Percentiles rank a stretch among this genome's conserved stretches.
phyloP scores from a whole-genome alignment of 2,329 filamentous ascomycete genomes.

The Aspergillus neotritici region DNA sequence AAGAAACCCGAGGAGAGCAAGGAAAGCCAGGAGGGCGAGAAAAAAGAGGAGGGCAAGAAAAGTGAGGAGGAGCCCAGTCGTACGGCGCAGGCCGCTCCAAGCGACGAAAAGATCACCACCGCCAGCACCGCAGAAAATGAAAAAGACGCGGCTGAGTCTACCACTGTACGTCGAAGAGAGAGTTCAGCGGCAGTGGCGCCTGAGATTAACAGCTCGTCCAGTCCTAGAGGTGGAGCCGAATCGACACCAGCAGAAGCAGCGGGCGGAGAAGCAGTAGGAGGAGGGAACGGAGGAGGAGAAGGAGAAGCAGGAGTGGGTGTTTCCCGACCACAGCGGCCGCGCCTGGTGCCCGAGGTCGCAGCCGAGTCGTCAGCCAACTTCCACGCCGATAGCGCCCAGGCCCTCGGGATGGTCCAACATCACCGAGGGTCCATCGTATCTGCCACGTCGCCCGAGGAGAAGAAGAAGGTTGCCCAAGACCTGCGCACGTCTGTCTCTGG shows the following conservation, averaged over 20 bases:
- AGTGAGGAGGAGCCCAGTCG: no score
- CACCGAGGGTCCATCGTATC: slow-evolving; percentile 35
- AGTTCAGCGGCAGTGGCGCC: slow-evolving; percentile 29
- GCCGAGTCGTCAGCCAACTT: slow-evolving; percentile 37
- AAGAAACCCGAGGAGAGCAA: slow-evolving; percentile 15
- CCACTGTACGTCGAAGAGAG: slow-evolving; percentile 18
- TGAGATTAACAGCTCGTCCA: slow-evolving; percentile 15
- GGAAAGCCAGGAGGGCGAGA: slow-evolving; percentile 11
- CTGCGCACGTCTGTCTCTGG: slow-evolving; percentile 35
- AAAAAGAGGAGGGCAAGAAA: background rate
- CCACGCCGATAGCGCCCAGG: slow-evolving; percentile 32
- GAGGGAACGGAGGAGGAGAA: no score
- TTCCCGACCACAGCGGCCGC: slow-evolving; percentile 21
- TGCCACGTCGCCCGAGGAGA: slow-evolving; percentile 28
- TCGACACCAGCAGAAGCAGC: no score
- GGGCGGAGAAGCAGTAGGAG: no score
- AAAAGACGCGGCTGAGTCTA: slow-evolving; percentile 12
- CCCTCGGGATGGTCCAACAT: slow-evolving; percentile 34
- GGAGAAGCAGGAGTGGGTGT: no score
- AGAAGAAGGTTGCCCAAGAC: slow-evolving; percentile 32
- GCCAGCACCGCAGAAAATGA: slow-evolving; percentile 9
- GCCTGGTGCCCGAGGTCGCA: slow-evolving; percentile 31
- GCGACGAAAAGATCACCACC: slow-evolving; percentile 3
- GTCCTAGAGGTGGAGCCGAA: no score
- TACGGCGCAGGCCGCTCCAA: no score